phyloP scores from a whole-genome alignment of 306 rosid genomes.

The Abrus precatorius region DNA sequence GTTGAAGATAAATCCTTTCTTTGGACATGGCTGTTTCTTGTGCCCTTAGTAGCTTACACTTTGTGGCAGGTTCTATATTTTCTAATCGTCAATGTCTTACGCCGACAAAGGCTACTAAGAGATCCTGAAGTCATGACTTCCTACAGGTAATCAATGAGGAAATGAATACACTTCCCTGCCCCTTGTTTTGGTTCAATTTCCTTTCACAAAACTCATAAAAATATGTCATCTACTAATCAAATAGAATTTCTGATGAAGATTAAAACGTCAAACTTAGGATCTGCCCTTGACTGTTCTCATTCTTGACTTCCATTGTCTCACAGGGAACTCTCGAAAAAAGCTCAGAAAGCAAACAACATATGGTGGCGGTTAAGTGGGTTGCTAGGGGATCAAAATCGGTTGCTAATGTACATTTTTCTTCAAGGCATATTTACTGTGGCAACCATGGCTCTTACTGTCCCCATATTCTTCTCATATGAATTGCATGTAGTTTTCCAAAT shows the following conservation, averaged over 20 bases:
- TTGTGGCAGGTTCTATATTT: constrained; percentile 90
- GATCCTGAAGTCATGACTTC: constrained; percentile 99
- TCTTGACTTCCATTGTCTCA: constrained; percentile 20
- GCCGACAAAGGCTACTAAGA: constrained; percentile 80
- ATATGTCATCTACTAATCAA: background rate
- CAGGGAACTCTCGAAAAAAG: constrained; percentile 88
- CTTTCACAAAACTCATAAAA: background rate
- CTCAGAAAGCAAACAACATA: constrained; percentile 80
- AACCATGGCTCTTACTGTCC: constrained; percentile 84
- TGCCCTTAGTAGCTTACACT: constrained; percentile 82
- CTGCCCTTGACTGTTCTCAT: background rate
- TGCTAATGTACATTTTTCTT: constrained; percentile 76
- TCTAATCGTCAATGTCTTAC: constrained; percentile 85
- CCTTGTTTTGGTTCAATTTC: background rate
- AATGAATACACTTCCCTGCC: background rate
- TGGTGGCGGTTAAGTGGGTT: constrained; percentile 91
- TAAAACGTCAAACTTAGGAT: background rate
- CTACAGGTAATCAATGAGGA: constrained; percentile 63
- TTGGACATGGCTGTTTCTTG: constrained; percentile 85
- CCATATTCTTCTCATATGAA: constrained; percentile 81
- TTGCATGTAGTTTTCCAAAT: constrained; percentile 75
- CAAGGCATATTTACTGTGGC: constrained; percentile 82
- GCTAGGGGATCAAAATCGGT: constrained; percentile 90
- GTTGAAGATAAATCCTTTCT: constrained; percentile 76
- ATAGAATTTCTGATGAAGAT: constrained; percentile 20